phyloP scores from a whole-genome alignment of 2,329 filamentous ascomycete species.

The Trichoderma pleuroti region DNA sequence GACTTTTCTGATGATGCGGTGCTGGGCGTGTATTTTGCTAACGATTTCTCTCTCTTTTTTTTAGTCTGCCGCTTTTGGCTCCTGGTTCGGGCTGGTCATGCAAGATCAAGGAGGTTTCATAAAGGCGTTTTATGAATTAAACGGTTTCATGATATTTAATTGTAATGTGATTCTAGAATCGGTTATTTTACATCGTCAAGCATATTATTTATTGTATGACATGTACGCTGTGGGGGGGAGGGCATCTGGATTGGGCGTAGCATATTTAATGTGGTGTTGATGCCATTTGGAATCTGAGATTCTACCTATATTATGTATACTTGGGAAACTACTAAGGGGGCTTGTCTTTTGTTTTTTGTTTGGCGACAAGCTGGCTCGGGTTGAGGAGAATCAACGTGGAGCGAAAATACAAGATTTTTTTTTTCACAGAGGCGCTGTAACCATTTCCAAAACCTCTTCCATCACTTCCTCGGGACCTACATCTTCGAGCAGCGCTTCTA shows the following conservation, averaged over 20 bases:
- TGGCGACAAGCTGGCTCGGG: background rate
- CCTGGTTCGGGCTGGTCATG: conserved; percentile 86
- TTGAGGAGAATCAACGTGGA: conserved; percentile 25
- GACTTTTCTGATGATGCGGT: conserved; percentile 46
- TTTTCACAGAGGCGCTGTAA: conserved; percentile 47
- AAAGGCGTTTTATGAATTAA: conserved; percentile 28
- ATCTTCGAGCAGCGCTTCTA: conserved; percentile 62
- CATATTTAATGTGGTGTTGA: background rate
- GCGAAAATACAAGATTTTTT: conserved; percentile 27
- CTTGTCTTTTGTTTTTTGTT: conserved; percentile 1
- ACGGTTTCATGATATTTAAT: background rate
- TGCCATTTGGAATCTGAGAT: conserved; percentile 19
- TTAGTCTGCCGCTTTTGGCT: conserved; percentile 76
- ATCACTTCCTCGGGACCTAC: conserved; percentile 60
- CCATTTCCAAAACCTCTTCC: conserved; percentile 58
- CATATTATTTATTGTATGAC: background rate
- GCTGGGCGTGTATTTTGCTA: conserved; percentile 35
- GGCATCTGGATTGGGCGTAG: background rate
- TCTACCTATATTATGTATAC: conserved; percentile 1
- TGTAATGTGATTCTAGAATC: background rate
- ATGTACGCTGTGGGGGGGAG: background rate
- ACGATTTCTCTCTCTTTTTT: background rate
- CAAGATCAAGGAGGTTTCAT: conserved; percentile 73
- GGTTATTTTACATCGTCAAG: background rate
- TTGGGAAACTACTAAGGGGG: background rate